Evolutionary conservation across 169 alveolate genomes (phyloP).

Genomic region (Plasmodium gaboni): DNA sequence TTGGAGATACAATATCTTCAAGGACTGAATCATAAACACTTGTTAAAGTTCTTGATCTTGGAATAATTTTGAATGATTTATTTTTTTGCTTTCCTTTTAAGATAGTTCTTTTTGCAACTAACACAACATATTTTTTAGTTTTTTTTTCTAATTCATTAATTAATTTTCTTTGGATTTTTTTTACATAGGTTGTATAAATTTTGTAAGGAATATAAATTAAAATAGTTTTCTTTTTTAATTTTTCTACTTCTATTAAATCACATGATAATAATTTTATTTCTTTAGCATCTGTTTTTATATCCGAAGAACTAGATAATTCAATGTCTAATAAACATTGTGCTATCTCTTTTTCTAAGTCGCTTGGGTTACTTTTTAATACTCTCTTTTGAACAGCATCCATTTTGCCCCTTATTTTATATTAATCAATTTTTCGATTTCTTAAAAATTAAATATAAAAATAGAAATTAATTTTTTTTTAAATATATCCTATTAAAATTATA

Average conservation of each 20-base stretch:
- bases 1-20: slow-evolving; percentile 96
- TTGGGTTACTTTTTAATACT: slow-evolving; percentile 78
- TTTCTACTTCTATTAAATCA: slow-evolving; percentile 88
- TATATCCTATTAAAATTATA: background rate
- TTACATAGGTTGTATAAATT: slow-evolving; percentile 87
- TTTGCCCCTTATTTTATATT: slow-evolving; percentile 19
- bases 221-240: slow-evolving; percentile 89
- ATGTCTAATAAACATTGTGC: slow-evolving; percentile 89
- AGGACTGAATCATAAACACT: slow-evolving; percentile 96
- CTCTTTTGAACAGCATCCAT: slow-evolving; percentile 60
- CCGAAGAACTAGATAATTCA: slow-evolving; percentile 89
- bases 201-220: slow-evolving; percentile 92
- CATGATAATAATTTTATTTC: slow-evolving; percentile 88
- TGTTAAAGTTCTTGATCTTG: slow-evolving; percentile 96
- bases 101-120: slow-evolving; percentile 93
- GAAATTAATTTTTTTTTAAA: background rate
- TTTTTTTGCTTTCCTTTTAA: slow-evolving; percentile 89
- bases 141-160: slow-evolving; percentile 95
- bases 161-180: slow-evolving; percentile 92
- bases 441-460: slow-evolving; percentile 9
- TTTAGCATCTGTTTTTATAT: slow-evolving; percentile 88
- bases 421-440: slow-evolving; percentile 13
- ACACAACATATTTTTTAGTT: slow-evolving; percentile 94
- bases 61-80: slow-evolving; percentile 93
- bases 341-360: slow-evolving; percentile 87